Conservation (phyloP, 2,329 filamentous ascomycete species). For the Apiospora sp. region DNA sequence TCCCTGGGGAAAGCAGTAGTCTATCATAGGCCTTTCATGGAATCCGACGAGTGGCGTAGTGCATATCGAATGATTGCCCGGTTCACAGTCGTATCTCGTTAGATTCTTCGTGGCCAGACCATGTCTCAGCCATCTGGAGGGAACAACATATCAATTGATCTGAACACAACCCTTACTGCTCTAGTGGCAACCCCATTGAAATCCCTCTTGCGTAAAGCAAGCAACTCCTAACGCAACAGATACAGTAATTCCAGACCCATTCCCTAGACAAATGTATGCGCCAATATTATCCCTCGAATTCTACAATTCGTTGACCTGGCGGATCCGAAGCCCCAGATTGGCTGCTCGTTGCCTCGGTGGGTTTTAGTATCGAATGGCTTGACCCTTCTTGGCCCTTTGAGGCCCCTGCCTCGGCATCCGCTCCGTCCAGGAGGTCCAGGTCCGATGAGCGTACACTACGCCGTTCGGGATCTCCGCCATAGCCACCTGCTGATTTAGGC, state of each 20-base stretch:
- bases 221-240: slow-evolving; percentile 31
- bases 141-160: slow-evolving; percentile 30
- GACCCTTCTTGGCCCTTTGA: slow-evolving; percentile 43
- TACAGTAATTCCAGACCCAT: slow-evolving; percentile 38
- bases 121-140: slow-evolving; percentile 35
- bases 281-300: slow-evolving; percentile 52
- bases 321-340: slow-evolving; percentile 37
- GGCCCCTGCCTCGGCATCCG: slow-evolving; percentile 73
- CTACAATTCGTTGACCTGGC: slow-evolving; percentile 50
- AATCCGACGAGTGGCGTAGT: background rate
- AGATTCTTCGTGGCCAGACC: slow-evolving; percentile 32
- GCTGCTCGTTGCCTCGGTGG: slow-evolving; percentile 36
- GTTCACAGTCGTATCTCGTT: background rate
- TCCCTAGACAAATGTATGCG: slow-evolving; percentile 28
- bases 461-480: slow-evolving; percentile 65
- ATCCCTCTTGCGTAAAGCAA: slow-evolving; percentile 29
- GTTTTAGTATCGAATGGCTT: slow-evolving; percentile 37
- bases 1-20: background rate
- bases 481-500: slow-evolving; percentile 44
- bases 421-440: slow-evolving; percentile 75
- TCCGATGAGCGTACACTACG: slow-evolving; percentile 72
- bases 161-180: slow-evolving; percentile 34
- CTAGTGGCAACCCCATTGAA: slow-evolving; percentile 27
- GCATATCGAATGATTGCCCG: background rate
- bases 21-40: background rate